phyloP scores from a whole-genome alignment of 2,329 filamentous ascomycete genomes.

The Exophiala spinifera region DNA sequence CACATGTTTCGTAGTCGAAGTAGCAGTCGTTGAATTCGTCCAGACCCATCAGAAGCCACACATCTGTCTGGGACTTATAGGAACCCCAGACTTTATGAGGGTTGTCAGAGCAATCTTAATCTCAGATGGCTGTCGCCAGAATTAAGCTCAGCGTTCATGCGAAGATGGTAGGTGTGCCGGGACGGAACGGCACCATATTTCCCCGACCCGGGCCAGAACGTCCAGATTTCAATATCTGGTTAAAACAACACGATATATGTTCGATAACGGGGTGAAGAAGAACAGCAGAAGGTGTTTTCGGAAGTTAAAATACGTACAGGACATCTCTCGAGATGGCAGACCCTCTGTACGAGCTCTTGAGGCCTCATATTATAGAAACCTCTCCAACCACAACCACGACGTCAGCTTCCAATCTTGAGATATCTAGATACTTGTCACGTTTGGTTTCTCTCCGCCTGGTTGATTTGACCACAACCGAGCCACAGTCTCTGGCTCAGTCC shows the following conservation, averaged over 20 bases:
- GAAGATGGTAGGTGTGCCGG: no score
- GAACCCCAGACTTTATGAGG: no score
- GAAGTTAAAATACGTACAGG: no score
- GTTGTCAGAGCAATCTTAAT: no score
- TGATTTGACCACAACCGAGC: constrained; percentile 70
- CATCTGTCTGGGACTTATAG: no score
- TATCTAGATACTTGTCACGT: constrained; percentile 68
- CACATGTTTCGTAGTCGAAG: no score
- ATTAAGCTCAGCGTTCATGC: no score
- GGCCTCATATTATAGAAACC: constrained; percentile 53
- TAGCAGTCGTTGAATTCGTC: no score
- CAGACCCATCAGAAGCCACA: no score
- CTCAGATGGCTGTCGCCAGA: no score
- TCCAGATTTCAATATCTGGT: background rate
- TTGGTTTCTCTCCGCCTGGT: constrained; percentile 74
- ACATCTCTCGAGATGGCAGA: constrained; percentile 56
- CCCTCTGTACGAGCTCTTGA: constrained; percentile 70
- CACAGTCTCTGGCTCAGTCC: constrained; percentile 73
- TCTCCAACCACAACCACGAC: constrained; percentile 38
- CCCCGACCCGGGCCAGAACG: background rate
- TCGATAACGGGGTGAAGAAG: background rate
- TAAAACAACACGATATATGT: background rate
- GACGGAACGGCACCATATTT: no score
- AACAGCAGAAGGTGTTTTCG: no score
- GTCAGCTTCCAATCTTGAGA: constrained; percentile 35